Evolutionary conservation across 495 filamentous ascomycete genomes (phyloP).

Genomic region (Podospora pseudopauciseta): DNA sequence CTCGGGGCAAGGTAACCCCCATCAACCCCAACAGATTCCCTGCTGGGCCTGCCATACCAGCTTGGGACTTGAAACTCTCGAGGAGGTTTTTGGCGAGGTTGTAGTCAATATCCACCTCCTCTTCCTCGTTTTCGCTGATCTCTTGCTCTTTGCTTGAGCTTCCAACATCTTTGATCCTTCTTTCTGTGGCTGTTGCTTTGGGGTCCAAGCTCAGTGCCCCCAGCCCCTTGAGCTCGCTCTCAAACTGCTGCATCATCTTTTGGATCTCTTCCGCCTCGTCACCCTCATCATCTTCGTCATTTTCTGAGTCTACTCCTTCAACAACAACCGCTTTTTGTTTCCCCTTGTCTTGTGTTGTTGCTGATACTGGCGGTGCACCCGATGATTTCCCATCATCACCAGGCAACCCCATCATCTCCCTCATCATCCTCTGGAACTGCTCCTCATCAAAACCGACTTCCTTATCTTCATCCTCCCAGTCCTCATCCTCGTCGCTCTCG

Average conservation of each 20-base stretch:
- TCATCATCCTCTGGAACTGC: constrained; percentile 83
- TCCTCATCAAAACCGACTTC: constrained; percentile 79
- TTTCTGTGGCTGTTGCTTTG: constrained; percentile 7
- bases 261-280: constrained; percentile 68
- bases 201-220: constrained; percentile 69
- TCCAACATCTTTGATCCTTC: constrained; percentile 19
- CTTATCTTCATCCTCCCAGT: constrained; percentile 60
- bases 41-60: constrained; percentile 75
- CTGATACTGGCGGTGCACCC: not conserved
- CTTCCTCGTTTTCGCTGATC: constrained; percentile 40
- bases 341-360: constrained; percentile 28
- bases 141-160: constrained; percentile 19
- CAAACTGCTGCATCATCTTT: constrained; percentile 72
- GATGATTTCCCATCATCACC: constrained; percentile 4
- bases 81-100: constrained; percentile 86
- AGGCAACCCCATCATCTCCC: constrained; percentile 89
- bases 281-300: constrained; percentile 36
- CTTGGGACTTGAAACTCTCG: constrained; percentile 89
- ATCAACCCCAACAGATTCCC: constrained; percentile 82
- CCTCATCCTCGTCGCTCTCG: constrained; percentile 39
- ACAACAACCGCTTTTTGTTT: constrained; percentile 15
- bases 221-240: constrained; percentile 70
- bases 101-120: constrained; percentile 71
- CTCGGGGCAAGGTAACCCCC: constrained; percentile 74
- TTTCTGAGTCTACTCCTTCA: constrained; percentile 21